Evolutionary conservation across 768 basidiomycete genomes (phyloP).

Genomic region (Stropharia rugosoannulata): DNA sequence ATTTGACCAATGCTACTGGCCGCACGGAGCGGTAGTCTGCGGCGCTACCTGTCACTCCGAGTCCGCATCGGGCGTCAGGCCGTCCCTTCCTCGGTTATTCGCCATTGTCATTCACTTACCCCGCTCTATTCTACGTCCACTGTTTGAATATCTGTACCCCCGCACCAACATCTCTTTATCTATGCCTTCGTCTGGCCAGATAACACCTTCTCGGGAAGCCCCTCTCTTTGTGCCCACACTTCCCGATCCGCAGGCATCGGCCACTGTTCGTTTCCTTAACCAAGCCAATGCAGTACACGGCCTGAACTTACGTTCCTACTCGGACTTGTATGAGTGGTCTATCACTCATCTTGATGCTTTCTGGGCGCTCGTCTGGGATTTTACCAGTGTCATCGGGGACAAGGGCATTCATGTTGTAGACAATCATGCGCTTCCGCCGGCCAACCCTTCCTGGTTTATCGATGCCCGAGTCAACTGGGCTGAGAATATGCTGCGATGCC

Average conservation of each 20-base stretch:
- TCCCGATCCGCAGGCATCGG: constrained; percentile 41
- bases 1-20: no score
- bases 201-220: constrained; percentile 13
- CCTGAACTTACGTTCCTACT: constrained; percentile 49
- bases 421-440: constrained; percentile 45
- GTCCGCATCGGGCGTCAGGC: neutral
- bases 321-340: constrained; percentile 71
- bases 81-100: neutral
- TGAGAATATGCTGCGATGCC: constrained; percentile 72
- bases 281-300: constrained; percentile 48
- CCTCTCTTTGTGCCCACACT: constrained; percentile 45
- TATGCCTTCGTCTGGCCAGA: neutral
- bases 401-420: constrained; percentile 66
- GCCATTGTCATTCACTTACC: constrained; percentile 4
- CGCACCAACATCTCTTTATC: neutral
- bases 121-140: constrained; percentile 6
- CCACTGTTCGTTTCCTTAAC: constrained; percentile 47
- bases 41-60: constrained; percentile 2
- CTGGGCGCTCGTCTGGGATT: constrained; percentile 78
- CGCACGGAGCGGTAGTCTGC: neutral
- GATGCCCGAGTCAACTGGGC: constrained; percentile 75
- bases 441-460: constrained; percentile 66
- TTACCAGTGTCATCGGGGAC: constrained; percentile 55
- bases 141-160: neutral
- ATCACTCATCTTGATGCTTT: constrained; percentile 57